Evolutionary conservation across 2,329 filamentous ascomycete genomes (phyloP), one percentile per base, ranked within the genome.

Genomic region (Stylonectria norvegica): DNA sequence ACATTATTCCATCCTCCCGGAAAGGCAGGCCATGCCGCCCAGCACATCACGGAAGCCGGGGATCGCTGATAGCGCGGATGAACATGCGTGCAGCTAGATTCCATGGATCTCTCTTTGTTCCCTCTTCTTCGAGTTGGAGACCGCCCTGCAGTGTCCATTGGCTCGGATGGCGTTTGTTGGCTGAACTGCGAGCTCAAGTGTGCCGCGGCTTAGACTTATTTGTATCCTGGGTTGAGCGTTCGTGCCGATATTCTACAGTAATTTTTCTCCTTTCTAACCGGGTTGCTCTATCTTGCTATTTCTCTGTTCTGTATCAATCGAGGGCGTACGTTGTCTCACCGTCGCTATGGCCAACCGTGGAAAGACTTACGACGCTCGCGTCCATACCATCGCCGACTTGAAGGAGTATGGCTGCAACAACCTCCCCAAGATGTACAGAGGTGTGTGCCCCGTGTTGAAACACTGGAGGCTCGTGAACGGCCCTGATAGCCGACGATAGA

Each of bases 401-500:
- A 51, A 51, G 47, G 43, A 49, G 4, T 33, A 41, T 41, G 44
- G 48, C 30, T 37, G 36, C 32, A 35, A 28, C 14, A 44, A 36
- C 5, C 28, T 51, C 23, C 48, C 48, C 39, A 51, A 49, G 42
- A 51, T 49, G 48, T 48, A 51, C 38, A 38, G 43, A 25, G 48
- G 46, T 49, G 38, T 4, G 30, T 5, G 17, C n/a, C 20, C 12
- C 14, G n/a, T 10, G 8, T 30, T 34, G 11, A 19, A 33, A 10
- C 7, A 11, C 9, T 18, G 15, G n/a, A 8, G 9, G 5, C 12
- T 33, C 12, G 19, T 10, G 32, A 17, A 20, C 38, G 14, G 18
- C n/a, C n/a, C n/a, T n/a, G n/a, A n/a, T 17, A 8, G 19, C 30
- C 19, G 16, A 32, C 30, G 19, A 32, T 18, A 53, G 75, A 78